Conservation (phyloP, 2,329 filamentous ascomycete species). For the Leptosphaerulina australis region DNA sequence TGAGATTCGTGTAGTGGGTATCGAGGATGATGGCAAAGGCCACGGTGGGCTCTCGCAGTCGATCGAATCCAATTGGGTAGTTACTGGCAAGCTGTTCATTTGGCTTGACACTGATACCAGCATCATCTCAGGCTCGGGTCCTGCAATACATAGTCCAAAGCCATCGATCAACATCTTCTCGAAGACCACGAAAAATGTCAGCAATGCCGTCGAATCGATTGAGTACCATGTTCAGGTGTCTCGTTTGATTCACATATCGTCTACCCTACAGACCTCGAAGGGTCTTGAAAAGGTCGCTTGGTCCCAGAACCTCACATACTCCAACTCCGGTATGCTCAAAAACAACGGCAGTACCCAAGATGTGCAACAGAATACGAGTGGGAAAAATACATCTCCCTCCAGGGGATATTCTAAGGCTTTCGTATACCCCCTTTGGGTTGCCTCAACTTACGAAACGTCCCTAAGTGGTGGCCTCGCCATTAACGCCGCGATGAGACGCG, state of each 20-base stretch:
- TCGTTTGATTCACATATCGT: constrained; percentile 61
- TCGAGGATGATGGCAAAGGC: constrained; percentile 62
- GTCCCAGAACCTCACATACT: constrained; percentile 64
- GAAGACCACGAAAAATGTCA: constrained; percentile 52
- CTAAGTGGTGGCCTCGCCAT: constrained; percentile 53
- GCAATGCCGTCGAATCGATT: constrained; percentile 65
- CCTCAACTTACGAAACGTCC: constrained; percentile 56
- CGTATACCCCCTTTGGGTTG: constrained; percentile 66
- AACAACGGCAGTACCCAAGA: constrained; percentile 62
- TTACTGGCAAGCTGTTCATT: constrained; percentile 81
- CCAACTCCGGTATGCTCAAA: constrained; percentile 61
- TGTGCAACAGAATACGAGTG: constrained; percentile 59
- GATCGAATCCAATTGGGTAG: constrained; percentile 72
- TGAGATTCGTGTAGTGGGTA: constrained; percentile 68
- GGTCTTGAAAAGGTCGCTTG: constrained; percentile 56
- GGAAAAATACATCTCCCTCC: constrained; percentile 51
- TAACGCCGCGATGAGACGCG: constrained; percentile 56
- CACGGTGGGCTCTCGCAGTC: constrained; percentile 58
- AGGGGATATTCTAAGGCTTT: constrained; percentile 54
- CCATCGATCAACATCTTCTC: constrained; percentile 62
- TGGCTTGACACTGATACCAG: constrained; percentile 65
- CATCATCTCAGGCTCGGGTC: constrained; percentile 58
- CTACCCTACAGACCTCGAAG: constrained; percentile 58
- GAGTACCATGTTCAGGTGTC: constrained; percentile 63
- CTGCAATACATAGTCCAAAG: constrained; percentile 43